Evolutionary conservation across 768 basidiomycete species (phyloP).

Genomic region (Porphyrellus cyaneotinctus): DNA sequence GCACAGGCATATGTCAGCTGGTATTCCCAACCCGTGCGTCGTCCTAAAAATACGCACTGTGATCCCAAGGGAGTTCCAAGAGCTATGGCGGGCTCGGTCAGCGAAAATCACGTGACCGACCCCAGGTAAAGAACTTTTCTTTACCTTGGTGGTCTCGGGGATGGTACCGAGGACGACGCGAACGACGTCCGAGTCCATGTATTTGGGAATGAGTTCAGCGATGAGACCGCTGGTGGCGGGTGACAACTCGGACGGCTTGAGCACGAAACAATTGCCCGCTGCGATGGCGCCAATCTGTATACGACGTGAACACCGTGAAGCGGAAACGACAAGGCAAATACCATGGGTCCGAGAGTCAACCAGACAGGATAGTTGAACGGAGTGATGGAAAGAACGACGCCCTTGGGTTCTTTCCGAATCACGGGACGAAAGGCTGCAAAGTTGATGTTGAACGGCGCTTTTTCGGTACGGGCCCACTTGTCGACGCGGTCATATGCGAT

Average conservation of each 20-base stretch:
- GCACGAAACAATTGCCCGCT: constrained; percentile 64
- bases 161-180: constrained; percentile 67
- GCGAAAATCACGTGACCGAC: neutral
- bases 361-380: constrained; percentile 77
- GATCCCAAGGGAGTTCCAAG: constrained; percentile 68
- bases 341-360: constrained; percentile 55
- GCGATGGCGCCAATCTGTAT: constrained; percentile 64
- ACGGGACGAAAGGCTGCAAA: constrained; percentile 58
- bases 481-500: constrained; percentile 59
- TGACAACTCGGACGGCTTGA: constrained; percentile 76
- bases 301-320: constrained; percentile 7
- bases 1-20: neutral
- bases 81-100: constrained; percentile 38
- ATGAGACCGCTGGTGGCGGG: constrained; percentile 55
- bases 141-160: constrained; percentile 56
- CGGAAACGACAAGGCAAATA: constrained; percentile 27
- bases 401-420: constrained; percentile 74
- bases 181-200: constrained; percentile 65
- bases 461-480: constrained; percentile 69
- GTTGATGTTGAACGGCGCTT: constrained; percentile 50
- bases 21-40: neutral
- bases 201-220: constrained; percentile 66
- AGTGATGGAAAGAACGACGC: constrained; percentile 62
- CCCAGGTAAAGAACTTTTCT: too few relatives aligned
- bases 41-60: constrained; percentile 35